Base-by-base conservation (phyloP, 495 filamentous ascomycete species). In the Penicillium macrosclerotiorum region DNA sequence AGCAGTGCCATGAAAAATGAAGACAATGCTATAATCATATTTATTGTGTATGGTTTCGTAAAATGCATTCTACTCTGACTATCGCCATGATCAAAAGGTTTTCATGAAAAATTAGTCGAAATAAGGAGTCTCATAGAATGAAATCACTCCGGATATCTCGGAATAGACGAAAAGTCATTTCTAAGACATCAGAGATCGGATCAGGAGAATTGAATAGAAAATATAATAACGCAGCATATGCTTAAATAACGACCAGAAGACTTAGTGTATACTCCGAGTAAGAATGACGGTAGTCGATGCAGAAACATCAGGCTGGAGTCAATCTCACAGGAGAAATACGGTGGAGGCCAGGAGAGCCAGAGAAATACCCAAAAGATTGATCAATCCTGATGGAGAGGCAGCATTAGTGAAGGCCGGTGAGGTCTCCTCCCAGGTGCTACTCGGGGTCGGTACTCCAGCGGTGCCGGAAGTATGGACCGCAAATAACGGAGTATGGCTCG, bases 361-460 rank as follows among this genome's bases (percentile, higher is more conserved):
- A 7, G 29, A 20, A 19, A 43, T 33, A 26, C 14, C 29, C 9
- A 13, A 16, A 4, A 18, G 37, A 22, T 22, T 50, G 26, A 23
- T 25, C 1, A 42, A 25, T 22, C 14, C 37, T 7, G 30, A 22
- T 5, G 47, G 49, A 17, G 59, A 47, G 8, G 52, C 62, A 1
- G 49, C 59, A 11, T 59, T 57, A 0, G 52, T 65, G 35, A 53
- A 63, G 4, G 55, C 26, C 1, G 62, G 59, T 33, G 54, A 43
- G n/a, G 32, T 45, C 22, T 54, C 47, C 11, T 52, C 57, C 12
- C 41, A 51, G 3, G 55, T 65, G 17, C 46, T 43, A 38, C 50
- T 64, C 20, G 59, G 55, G 14, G 42, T 27, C 7, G 46, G 26
- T 5, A 32, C 42, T 8, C 30, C 33, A 37, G 46, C 43, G 26